Evolutionary conservation across 805 yeast species (phyloP), one percentile per base, ranked within the genome.

Genomic region (Pichia sporocuriosa): DNA sequence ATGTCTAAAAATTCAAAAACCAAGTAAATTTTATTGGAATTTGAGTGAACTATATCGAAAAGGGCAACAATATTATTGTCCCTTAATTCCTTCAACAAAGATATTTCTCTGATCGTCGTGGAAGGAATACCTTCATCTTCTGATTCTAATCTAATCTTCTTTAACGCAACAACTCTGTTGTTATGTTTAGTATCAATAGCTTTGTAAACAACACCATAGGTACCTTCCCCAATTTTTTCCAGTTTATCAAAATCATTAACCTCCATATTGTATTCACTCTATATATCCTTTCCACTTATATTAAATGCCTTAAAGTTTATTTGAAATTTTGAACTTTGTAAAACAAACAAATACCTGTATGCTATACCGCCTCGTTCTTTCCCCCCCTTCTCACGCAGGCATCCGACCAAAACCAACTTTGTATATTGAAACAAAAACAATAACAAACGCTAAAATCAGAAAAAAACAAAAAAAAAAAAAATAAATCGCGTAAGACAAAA

Each of bases 81-180:
- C 50, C 86, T 77, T 73, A 93, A 73, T 61, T 93, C 98, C 61
- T 93, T 90, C 63, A 93, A 73, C 35, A 93, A 71, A 2, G 97
- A 90, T 53, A 93, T 93, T 60, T 93, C 98, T 54, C 98, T 74
- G 45, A 93, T 93, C 6, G 98, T 97, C 0, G 98, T 93, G 2
- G 97, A 88, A 2, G 98, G 98, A 19, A 94, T 97, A 16, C 98
- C 98, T 62, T 93, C 98, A 62, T 87, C 95, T 62, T 93, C 98
- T 17, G 95, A 86, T 61, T 93, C 98, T 40, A 93, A 68, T 44
- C 97, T 77, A 61, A 93, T 94, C 66, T 93, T 94, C 63, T 93
- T 93, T 53, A 93, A 69, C 0, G 98, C 98, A 28, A 93, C 98
- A 34, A 88, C 77, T n/a, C 96, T 75, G 66, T 90, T 90, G 52